Conservation (phyloP, 2,329 filamentous ascomycete genomes). For the Zymoseptoria tritici region DNA sequence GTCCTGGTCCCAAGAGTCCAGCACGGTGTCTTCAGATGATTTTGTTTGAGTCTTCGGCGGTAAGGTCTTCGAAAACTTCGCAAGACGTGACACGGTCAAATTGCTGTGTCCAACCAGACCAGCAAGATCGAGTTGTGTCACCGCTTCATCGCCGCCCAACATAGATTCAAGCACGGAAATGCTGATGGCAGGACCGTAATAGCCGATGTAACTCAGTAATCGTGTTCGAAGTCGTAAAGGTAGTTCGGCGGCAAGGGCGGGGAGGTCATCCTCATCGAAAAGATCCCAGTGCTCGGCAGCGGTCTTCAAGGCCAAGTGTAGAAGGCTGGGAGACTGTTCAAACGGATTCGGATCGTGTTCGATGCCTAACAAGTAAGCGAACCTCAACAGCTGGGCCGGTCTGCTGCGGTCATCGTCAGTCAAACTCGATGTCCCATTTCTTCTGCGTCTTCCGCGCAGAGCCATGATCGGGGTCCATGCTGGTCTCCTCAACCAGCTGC, state of each 20-base stretch:
- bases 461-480: conserved; percentile 16
- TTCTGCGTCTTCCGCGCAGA: conserved; percentile 13
- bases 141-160: conserved; percentile 41
- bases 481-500: conserved; percentile 37
- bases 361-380: conserved; percentile 16
- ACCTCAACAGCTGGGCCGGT: conserved; percentile 21
- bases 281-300: conserved; percentile 51
- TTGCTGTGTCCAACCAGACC: conserved; percentile 40
- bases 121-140: conserved; percentile 48
- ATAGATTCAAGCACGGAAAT: conserved; percentile 44
- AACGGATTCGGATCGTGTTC: neutral
- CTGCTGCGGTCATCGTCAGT: conserved; percentile 18
- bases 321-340: conserved; percentile 34
- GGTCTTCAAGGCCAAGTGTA: conserved; percentile 45
- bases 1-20: conserved; percentile 44
- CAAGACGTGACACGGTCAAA: conserved; percentile 36
- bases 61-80: conserved; percentile 41
- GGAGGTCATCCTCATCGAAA: conserved; percentile 50
- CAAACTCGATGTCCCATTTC: conserved; percentile 5
- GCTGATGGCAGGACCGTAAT: conserved; percentile 41
- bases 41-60: neutral
- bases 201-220: conserved; percentile 50
- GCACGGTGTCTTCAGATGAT: conserved; percentile 15
- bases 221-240: conserved; percentile 46
- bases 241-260: conserved; percentile 45